A percentile compares a stretch with the other conserved stretches of the same genome.
Evolutionary conservation across 139 green algal genomes (phyloP).

Genomic region (Closterium sp.): DNA sequence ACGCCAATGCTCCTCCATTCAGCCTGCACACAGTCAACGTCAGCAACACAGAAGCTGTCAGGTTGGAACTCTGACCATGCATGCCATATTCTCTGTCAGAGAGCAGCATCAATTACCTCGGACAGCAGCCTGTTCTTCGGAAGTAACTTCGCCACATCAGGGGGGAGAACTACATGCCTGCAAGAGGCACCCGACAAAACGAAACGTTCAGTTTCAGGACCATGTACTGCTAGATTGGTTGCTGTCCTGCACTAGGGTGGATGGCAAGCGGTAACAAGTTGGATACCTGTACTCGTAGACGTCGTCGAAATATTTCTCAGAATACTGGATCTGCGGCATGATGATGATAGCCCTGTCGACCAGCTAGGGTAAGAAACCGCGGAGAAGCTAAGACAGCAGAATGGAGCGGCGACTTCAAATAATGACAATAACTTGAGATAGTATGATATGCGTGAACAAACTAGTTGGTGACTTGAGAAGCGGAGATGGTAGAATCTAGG

Average conservation of each 20-base stretch:
- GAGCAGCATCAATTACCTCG: conserved; percentile 69
- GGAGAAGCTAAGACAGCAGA: neutral
- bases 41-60: neutral
- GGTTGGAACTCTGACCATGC: neutral
- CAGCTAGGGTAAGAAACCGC: neutral
- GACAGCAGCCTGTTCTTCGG: conserved; percentile 87
- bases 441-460: too few relatives aligned
- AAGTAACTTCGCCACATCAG: conserved; percentile 83
- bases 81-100: neutral
- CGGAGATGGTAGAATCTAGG: neutral
- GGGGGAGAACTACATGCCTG: conserved; percentile 94
- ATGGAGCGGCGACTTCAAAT: too few relatives aligned
- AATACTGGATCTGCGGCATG: conserved; percentile 71
- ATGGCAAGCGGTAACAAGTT: neutral
- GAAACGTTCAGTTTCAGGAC: neutral
- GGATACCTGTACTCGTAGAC: conserved; percentile 84
- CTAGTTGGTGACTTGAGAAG: neutral
- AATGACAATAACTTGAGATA: too few relatives aligned
- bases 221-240: neutral
- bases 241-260: neutral
- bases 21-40: conserved; percentile 57
- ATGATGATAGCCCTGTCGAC: neutral
- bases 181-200: neutral
- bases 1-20: conserved; percentile 95
- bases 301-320: conserved; percentile 97